phyloP scores from a whole-genome alignment of 2,329 filamentous ascomycete genomes.

The Fusarium globosum region DNA sequence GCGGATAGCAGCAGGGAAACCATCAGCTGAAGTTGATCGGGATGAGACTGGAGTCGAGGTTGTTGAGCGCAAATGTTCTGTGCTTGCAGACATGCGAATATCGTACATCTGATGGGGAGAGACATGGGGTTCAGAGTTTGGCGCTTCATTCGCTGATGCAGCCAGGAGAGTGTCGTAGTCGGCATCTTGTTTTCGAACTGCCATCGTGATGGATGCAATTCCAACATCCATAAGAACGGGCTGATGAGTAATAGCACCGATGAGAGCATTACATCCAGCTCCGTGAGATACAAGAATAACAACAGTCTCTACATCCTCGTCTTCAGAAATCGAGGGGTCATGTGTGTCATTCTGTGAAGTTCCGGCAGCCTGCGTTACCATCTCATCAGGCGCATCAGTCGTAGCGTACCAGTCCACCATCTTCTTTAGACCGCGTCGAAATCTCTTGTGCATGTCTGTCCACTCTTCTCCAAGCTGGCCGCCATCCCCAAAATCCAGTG shows the following conservation, averaged over 20 bases:
- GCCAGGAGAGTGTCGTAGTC: conserved; percentile 52
- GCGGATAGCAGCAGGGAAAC: conserved; percentile 35
- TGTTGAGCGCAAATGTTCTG: conserved; percentile 73
- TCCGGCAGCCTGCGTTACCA: conserved; percentile 55
- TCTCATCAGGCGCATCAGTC: conserved; percentile 62
- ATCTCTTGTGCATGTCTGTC: conserved; percentile 93
- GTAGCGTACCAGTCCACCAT: conserved; percentile 86
- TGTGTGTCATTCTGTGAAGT: conserved; percentile 45
- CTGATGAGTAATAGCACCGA: conserved; percentile 90
- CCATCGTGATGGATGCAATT: conserved; percentile 92
- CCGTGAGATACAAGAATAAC: conserved; percentile 93
- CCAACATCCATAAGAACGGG: conserved; percentile 91
- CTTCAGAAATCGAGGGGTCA: conserved; percentile 55
- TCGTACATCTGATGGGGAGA: conserved; percentile 74
- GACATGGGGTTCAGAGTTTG: conserved; percentile 49
- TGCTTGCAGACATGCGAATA: conserved; percentile 78
- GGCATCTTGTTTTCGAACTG: conserved; percentile 68
- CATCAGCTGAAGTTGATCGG: conserved; percentile 48
- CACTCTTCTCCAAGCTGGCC: conserved; percentile 93
- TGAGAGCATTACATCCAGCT: conserved; percentile 94
- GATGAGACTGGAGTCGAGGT: conserved; percentile 51
- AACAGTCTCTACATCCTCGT: conserved; percentile 78
- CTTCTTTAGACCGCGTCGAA: conserved; percentile 80
- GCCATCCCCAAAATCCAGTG: conserved; percentile 86
- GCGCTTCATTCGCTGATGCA: conserved; percentile 39